These are phyloP conservation scores for Petrea volubilis DNA, from an alignment of 257 asterid genomes.

Conservation along the genomic window DNA sequence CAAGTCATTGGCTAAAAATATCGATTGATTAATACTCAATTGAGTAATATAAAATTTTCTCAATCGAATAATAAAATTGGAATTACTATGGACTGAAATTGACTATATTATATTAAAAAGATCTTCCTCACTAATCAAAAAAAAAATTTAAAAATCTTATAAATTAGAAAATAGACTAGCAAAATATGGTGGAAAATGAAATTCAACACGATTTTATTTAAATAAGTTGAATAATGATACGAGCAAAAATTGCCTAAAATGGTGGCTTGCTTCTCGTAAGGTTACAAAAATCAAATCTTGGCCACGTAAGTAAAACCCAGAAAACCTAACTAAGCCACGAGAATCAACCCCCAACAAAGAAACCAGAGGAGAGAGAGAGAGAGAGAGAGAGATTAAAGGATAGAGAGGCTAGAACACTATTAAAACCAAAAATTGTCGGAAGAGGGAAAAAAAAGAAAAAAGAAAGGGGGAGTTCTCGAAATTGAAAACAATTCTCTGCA, in stretches of 20 bases:
- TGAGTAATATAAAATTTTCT: no score
- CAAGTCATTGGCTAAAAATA: no score
- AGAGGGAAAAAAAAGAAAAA: no score
- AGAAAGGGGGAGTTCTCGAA: slow-evolving; percentile 42
- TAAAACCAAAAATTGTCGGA: slow-evolving; percentile 38
- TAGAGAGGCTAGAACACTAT: background rate
- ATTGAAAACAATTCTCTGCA: slow-evolving; percentile 28
- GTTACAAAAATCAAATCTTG: slow-evolving; percentile 31
- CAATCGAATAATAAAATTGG: background rate
- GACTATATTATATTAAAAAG: background rate
- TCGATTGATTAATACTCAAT: no score
- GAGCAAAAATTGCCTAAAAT: slow-evolving; percentile 54
- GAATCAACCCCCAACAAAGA: slow-evolving; percentile 29
- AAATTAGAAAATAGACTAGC: background rate
- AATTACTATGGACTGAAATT: background rate
- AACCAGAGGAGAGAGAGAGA: slow-evolving; percentile 16
- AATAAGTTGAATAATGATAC: slow-evolving; percentile 12
- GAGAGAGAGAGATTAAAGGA: slow-evolving; percentile 13
- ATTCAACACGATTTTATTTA: background rate
- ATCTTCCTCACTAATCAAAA: no score
- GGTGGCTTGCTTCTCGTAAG: slow-evolving; percentile 42
- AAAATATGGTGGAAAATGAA: background rate
- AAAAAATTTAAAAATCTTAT: no score
- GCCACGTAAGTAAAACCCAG: slow-evolving; percentile 42
- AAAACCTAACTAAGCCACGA: slow-evolving; percentile 32